Conservation (phyloP, 768 basidiomycete genomes). For the Mycena rebaudengoi region DNA sequence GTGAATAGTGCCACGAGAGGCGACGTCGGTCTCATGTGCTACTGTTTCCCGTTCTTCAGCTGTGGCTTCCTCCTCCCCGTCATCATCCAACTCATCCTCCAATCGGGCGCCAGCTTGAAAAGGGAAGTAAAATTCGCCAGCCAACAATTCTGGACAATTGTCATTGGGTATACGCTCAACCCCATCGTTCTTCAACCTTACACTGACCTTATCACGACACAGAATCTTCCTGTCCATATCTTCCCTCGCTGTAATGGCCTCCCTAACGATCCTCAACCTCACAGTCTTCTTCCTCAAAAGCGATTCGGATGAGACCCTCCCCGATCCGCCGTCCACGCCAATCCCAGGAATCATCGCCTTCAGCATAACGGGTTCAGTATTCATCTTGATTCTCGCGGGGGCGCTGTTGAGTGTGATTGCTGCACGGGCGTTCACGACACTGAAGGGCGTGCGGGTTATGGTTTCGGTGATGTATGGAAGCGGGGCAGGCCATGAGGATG, state of each 20-base stretch:
- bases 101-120: constrained; percentile 29
- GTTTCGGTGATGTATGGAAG: constrained; percentile 14
- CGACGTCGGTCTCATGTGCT: constrained; percentile 34
- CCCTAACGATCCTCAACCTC: constrained; percentile 30
- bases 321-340: neutral
- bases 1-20: constrained; percentile 28
- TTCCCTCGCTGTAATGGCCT: constrained; percentile 23
- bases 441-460: constrained; percentile 8
- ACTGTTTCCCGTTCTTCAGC: constrained; percentile 37
- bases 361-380: constrained; percentile 18
- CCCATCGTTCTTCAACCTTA: neutral
- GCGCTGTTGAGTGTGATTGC: constrained; percentile 12
- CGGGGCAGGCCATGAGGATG: neutral
- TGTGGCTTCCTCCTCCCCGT: constrained; percentile 35
- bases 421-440: constrained; percentile 7
- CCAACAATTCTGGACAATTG: constrained; percentile 33
- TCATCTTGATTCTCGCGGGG: constrained; percentile 1
- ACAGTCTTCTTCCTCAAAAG: constrained; percentile 30
- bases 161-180: constrained; percentile 21
- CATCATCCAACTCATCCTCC: constrained; percentile 26
- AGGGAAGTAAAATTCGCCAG: constrained; percentile 32
- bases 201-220: neutral
- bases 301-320: constrained; percentile 1
- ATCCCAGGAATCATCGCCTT: constrained; percentile 21
- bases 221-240: constrained; percentile 26